Conservation (phyloP, 768 basidiomycete genomes). For the Exsudoporus frostii region DNA sequence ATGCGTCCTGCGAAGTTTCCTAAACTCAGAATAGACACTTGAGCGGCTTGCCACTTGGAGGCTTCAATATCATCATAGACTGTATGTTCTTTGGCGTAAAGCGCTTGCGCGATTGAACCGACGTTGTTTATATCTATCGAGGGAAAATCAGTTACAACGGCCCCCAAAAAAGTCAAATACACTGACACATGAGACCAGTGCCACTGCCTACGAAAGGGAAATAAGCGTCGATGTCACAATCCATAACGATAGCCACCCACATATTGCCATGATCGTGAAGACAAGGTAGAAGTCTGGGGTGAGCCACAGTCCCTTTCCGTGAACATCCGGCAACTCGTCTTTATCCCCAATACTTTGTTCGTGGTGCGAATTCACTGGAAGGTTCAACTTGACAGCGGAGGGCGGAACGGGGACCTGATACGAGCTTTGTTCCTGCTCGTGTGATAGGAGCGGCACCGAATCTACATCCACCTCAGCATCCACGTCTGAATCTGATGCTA, state of each 20-base stretch:
- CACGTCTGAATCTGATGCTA: conserved; percentile 6
- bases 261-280: conserved; percentile 49
- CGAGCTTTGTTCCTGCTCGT: conserved; percentile 13
- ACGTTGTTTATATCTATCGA: conserved; percentile 77
- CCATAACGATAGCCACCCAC: conserved; percentile 37
- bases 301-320: conserved; percentile 49
- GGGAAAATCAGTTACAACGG: background rate
- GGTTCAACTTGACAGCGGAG: conserved; percentile 25
- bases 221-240: background rate
- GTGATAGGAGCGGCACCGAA: conserved; percentile 22
- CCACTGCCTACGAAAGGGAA: conserved; percentile 52
- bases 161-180: background rate
- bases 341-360: conserved; percentile 6
- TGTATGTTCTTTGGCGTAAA: conserved; percentile 58
- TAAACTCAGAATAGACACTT: conserved; percentile 80
- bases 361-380: background rate
- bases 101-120: conserved; percentile 70
- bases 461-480: conserved; percentile 17
- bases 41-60: conserved; percentile 73
- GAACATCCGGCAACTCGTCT: conserved; percentile 45
- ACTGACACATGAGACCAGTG: conserved; percentile 72
- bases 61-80: conserved; percentile 67
- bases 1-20: conserved; percentile 81
- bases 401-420: conserved; percentile 20
- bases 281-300: conserved; percentile 65